Conservation (phyloP, 192 early-diverging fungal genomes). For the Obelidium mucronatum region DNA sequence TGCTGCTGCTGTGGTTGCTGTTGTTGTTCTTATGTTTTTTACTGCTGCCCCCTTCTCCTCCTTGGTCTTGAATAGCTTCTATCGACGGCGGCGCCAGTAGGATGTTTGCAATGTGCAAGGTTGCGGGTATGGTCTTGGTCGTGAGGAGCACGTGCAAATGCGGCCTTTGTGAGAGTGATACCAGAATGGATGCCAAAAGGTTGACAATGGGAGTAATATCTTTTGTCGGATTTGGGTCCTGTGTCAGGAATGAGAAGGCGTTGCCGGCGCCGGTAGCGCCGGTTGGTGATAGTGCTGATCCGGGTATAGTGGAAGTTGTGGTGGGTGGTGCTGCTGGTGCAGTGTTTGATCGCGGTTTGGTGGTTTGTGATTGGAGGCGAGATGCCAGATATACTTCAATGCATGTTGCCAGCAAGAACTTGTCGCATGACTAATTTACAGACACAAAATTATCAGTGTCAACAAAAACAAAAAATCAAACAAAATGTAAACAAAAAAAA, state of each 20-base stretch:
- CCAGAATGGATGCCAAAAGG: slow-evolving; percentile 35
- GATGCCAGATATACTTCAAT: slow-evolving; percentile 12
- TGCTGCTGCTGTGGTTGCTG: no score
- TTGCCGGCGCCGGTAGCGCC: no score
- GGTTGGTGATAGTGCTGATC: no score
- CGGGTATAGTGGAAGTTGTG: slow-evolving; percentile 12
- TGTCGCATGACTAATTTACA: not conserved
- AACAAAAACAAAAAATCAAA: no score
- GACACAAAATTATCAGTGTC: not conserved
- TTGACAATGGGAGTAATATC: slow-evolving; percentile 29
- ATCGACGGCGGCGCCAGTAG: not conserved
- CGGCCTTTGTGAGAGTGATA: slow-evolving; percentile 21
- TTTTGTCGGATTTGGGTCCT: no score
- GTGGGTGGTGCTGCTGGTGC: slow-evolving; percentile 28
- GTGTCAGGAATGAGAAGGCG: no score
- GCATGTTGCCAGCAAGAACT: not conserved
- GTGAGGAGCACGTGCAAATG: slow-evolving; percentile 40
- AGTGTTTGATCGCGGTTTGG: slow-evolving; percentile 20
- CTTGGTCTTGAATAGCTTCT: no score
- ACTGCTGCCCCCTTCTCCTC: no score
- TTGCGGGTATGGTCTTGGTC: not conserved
- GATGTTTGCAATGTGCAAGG: not conserved
- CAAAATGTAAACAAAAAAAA: not conserved
- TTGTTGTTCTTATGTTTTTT: no score
- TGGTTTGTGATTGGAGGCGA: not conserved